Base-by-base conservation (phyloP, 192 early-diverging fungal species). In the Coemansia sp. region DNA sequence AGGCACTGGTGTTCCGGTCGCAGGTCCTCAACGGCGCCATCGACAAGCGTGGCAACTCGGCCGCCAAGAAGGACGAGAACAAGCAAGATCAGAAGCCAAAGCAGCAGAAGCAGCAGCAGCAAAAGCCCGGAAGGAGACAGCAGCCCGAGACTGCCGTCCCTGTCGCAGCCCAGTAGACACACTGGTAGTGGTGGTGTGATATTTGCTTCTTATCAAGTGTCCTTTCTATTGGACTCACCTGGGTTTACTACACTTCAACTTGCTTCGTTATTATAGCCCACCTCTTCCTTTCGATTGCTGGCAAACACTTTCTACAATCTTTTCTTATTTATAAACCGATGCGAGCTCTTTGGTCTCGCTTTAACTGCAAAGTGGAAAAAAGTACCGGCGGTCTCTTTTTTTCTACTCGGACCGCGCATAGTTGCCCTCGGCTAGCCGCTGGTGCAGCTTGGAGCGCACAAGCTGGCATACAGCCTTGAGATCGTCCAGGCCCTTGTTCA, bases 401-500 rank as follows among this genome's bases (percentile, higher is more conserved):
- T 38, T 31, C 35, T 71, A 78, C 25, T 56, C 59, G 25, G 47
- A 59, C 15, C 63, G 76, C 6, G 77, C 85, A 76, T 84, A 93
- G 40, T 89, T 75, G n/a, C 84, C 81, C 43, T 85, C 84, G 12
- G 42, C 67, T 20, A 90, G 73, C 42, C 89, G 89, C 29, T 86
- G 75, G 25, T 86, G 71, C 70, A 95, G 89, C 40, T 82, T 84
- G 12, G 77, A 54, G 42, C 84, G 82, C 38, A 96, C 82, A 64
- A 95, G 86, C 36, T 85, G 78, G 64, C 87, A 91, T 35, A 97
- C 68, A 6, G 87, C 78, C 24, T 84, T 85, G 45, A 99, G 71
- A 71, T 99, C 94, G 38, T 90, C 89, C 10, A 99, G 74, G 17
- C 95, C 97, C 73, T 94, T 93, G 73, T 89, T 74, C 62, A 99